Evolutionary conservation across 306 rosid genomes (phyloP).

Genomic region (Sicyos baderoa): DNA sequence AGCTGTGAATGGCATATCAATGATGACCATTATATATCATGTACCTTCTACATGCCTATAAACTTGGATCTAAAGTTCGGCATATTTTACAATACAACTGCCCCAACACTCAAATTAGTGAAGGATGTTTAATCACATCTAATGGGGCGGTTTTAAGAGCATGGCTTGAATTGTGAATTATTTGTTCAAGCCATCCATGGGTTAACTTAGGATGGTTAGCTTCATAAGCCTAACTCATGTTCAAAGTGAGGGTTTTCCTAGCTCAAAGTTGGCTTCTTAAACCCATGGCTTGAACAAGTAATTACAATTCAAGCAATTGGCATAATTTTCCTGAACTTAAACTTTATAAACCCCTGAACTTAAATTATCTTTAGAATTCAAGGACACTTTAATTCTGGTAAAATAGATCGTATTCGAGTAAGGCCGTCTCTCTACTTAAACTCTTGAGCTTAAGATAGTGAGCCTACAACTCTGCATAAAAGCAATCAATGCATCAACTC

Average conservation of each 20-base stretch:
- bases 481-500: background rate
- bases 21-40: background rate
- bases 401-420: background rate
- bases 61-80: background rate
- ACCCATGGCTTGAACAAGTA: background rate
- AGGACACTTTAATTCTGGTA: background rate
- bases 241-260: too few species aligned
- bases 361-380: too few species aligned
- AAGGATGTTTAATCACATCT: background rate
- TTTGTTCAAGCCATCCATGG: background rate
- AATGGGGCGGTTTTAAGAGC: background rate
- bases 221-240: too few species aligned
- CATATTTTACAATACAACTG: background rate
- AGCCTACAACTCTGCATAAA: background rate
- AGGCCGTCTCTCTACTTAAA: too few species aligned
- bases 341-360: background rate
- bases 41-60: too few species aligned
- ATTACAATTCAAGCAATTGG: background rate
- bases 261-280: background rate
- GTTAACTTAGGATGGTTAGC: too few species aligned
- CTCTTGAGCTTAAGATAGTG: background rate
- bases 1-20: background rate
- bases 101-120: background rate
- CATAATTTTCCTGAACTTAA: background rate
- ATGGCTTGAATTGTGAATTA: background rate